Base-by-base conservation (phyloP, 331 rosid species). In the Quercus phellos region DNA sequence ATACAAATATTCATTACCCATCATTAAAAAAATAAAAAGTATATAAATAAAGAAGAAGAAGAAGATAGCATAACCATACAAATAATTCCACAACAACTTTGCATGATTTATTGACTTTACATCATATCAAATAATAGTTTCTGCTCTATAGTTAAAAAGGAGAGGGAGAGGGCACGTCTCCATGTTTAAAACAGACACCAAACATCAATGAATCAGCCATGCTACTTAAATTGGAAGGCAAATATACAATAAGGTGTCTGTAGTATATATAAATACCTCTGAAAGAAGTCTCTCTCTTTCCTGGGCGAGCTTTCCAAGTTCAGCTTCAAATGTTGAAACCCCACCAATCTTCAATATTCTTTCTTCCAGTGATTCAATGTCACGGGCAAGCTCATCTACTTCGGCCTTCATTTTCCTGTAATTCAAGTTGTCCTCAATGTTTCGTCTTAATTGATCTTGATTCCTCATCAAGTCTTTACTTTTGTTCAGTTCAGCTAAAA, bases 281-380 rank as follows among this genome's bases (percentile, higher is more conserved):
- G 93, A 87, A 73, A 89, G 92, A 84, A 89, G 90, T 80, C 89
- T 87, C 83, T 94, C 96, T 81, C 93, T 90, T 84, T 92, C 97
- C 85, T 84, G 87, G 12, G 92, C 76, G 54, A 94, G 85, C 84
- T 87, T 92, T 76, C 38, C 81, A 56, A 91, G 86, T 75, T 92
- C 97, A 68, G 85, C 85, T 84, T 90, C 90, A 77, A 84, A 0
- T 18, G 87, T 38, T 12, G 86, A 79, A 61, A 87, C 72, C 75
- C 84, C 90, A 69, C 97, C 99, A 50, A 81, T 84, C 86, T 85
- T 82, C 77, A 87, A 68, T 59, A 90, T 88, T 73, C 71, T 86
- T 75, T 85, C 95, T 89, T 94, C 98, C 18, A 92, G 79, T 29
- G 79, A 85, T 78, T 89, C 99, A 81, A 94, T 85, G 83, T 92